A percentile compares a stretch with the other conserved stretches of the same genome.
Conservation (phyloP, 495 filamentous ascomycete species). For the Penicillium ochrochloron region DNA sequence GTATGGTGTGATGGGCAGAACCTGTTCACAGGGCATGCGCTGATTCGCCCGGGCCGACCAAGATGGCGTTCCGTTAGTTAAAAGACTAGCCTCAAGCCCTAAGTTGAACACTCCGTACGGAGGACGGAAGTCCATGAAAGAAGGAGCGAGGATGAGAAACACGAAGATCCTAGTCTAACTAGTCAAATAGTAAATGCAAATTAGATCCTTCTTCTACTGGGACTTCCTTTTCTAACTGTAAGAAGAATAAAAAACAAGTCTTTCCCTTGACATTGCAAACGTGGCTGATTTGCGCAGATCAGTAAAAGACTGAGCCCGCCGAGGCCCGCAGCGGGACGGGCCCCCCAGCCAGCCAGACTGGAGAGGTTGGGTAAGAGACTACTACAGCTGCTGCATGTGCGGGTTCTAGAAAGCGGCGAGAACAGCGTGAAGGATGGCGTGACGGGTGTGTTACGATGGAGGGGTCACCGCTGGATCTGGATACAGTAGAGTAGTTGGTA, state of each 20-base stretch:
- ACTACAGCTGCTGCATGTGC: constrained; percentile 22
- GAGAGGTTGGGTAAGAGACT: neutral
- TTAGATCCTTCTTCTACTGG: no score
- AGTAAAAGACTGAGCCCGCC: constrained; percentile 12
- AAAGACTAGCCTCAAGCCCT: neutral
- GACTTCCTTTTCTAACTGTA: no score
- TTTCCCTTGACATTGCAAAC: neutral
- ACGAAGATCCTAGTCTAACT: neutral
- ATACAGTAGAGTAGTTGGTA: neutral
- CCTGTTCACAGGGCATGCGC: constrained; percentile 7
- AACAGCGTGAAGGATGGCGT: constrained; percentile 22
- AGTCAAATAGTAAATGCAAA: neutral
- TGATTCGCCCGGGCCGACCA: constrained; percentile 23
- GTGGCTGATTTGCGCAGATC: constrained; percentile 26
- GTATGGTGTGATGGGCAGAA: constrained; percentile 28
- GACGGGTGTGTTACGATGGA: constrained; percentile 9
- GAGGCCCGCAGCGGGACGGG: constrained; percentile 27
- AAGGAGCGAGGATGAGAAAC: neutral
- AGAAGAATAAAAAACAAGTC: neutral
- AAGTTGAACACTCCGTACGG: neutral
- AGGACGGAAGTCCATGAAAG: neutral
- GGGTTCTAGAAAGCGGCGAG: constrained; percentile 31
- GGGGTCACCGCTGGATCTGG: constrained; percentile 9
- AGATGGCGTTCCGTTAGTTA: constrained; percentile 12
- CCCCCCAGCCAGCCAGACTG: constrained; percentile 17